Base-by-base conservation (phyloP, 192 early-diverging fungal species). In the Coemansia reversa region DNA sequence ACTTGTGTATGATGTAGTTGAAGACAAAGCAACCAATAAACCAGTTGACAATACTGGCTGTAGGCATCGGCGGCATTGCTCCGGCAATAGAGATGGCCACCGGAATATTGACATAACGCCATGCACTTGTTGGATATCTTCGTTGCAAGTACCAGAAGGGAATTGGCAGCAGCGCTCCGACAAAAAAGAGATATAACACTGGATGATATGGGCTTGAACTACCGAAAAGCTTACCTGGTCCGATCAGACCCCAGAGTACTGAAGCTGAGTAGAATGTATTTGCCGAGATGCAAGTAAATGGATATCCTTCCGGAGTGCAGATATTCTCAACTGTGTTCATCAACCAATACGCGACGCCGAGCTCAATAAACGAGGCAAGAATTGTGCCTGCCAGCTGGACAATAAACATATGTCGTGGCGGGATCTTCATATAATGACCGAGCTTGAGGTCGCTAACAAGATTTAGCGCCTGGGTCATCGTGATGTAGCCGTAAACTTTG, bases 341-440 rank as follows among this genome's bases (percentile, higher is more conserved):
- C 50, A 91, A 67, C 70, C 86, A 91, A 23, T 83, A 85, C 2
- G 86, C 87, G 18, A 89, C 90, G 1, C 81, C 85, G 29, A 90
- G 82, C 51, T 90, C 86, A 4, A 92, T 78, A 54, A 90, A 78
- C 14, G 87, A 88, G 4, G 88, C 89, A 11, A 87, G 48, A 20
- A 93, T 50, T 0, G 91, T 93, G 19, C 91, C 90, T 4, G 73
- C 64, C 28, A 90, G 67, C 70, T 95, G 93, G 54, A 87, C 87
- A 25, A 83, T 77, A 71, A 95, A 92, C 87, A 95, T 89, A 45
- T 89, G 79, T 20, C 87, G 78, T 23, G 94, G 94, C 54, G 91
- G 87, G n/a, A 92, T 83, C 78, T 92, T 92, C 86, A 91, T 88
- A 64, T 92, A 92, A 60, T 90, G 88, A 8, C 89, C 91, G 12